These are phyloP conservation scores for Penicillium oxalicum DNA, from an alignment of 2,329 filamentous ascomycete species.

Conservation along the genomic window DNA sequence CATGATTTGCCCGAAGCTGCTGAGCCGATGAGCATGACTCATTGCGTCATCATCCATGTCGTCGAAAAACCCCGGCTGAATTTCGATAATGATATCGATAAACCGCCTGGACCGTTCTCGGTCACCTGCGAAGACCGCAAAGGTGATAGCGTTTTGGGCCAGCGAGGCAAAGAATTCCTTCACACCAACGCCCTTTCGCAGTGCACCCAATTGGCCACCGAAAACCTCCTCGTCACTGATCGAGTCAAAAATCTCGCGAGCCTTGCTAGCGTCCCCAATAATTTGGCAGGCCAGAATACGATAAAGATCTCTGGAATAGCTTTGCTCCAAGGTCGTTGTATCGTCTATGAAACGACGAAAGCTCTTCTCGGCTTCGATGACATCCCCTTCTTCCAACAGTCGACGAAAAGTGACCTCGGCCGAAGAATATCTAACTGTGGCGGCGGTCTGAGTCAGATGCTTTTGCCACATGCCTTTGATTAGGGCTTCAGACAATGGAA, in stretches of 20 bases:
- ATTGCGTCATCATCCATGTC: conserved; percentile 5
- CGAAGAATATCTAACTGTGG: conserved; percentile 2
- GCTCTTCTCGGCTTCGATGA: conserved; percentile 5
- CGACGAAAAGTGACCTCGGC: conserved; percentile 2
- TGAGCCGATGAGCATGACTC: conserved; percentile 11
- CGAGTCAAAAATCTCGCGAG: conserved; percentile 12
- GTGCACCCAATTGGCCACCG: conserved; percentile 8
- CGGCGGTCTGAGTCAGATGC: conserved; percentile 7
- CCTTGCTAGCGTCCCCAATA: conserved; percentile 15
- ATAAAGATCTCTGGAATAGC: conserved; percentile 11
- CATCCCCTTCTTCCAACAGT: conserved; percentile 8
- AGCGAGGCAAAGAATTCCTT: conserved; percentile 6
- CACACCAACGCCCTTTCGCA: conserved; percentile 5
- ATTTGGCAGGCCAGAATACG: conserved; percentile 14
- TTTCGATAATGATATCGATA: conserved; percentile 9
- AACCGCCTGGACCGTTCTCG: conserved; percentile 10
- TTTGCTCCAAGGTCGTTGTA: conserved; percentile 3
- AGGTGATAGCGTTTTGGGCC: conserved; percentile 15
- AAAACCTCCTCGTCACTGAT: conserved; percentile 17
- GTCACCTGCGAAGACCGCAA: conserved; percentile 10
- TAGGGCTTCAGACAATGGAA: neutral
- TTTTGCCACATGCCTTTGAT: conserved; percentile 10
- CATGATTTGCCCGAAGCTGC: conserved; percentile 13
- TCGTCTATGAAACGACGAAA: conserved; percentile 13
- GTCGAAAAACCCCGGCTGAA: conserved; percentile 13